Percentiles rank a stretch among this genome's conserved stretches.
Evolutionary conservation across 192 early-diverging fungal species (phyloP).

Genomic region (Coemansia sp.): DNA sequence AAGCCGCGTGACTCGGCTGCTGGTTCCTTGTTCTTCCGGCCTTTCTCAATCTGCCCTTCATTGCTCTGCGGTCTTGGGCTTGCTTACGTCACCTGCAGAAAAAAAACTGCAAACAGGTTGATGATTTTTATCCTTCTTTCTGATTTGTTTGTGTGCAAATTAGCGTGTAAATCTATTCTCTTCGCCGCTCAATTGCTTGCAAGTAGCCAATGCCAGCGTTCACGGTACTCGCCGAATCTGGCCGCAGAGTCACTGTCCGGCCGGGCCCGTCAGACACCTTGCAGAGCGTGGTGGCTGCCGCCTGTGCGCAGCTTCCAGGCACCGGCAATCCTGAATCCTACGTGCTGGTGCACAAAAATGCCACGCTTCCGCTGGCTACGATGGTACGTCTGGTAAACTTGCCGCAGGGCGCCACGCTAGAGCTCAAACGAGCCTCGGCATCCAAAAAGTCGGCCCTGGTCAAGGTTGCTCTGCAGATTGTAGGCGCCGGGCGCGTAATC

Average conservation of each 20-base stretch:
- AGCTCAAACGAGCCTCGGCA: constrained; percentile 34
- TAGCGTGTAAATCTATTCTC: no score
- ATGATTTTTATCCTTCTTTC: no score
- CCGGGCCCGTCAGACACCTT: constrained; percentile 75
- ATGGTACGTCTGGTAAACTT: constrained; percentile 80
- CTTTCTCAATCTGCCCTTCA: not conserved
- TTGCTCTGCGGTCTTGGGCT: constrained; percentile 1
- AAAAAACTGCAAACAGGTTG: not conserved
- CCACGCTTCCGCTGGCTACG: constrained; percentile 66
- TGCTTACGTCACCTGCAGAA: not conserved
- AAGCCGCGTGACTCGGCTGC: no score
- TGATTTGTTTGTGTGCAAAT: no score
- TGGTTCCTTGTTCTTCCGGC: not conserved
- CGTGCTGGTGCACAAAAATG: constrained; percentile 64
- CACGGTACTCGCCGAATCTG: constrained; percentile 54
- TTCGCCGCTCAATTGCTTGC: not conserved
- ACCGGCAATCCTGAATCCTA: constrained; percentile 57
- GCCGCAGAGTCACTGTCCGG: constrained; percentile 55
- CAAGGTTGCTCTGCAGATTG: constrained; percentile 73
- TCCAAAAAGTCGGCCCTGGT: constrained; percentile 13
- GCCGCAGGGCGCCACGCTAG: constrained; percentile 73
- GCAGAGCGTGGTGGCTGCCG: constrained; percentile 60
- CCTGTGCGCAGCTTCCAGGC: constrained; percentile 59
- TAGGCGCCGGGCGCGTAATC: constrained; percentile 64
- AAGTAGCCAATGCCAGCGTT: constrained; percentile 58